Evolutionary conservation across 371 early-diverging fungal species (phyloP).

Genomic region (Smittium mucronatum): DNA sequence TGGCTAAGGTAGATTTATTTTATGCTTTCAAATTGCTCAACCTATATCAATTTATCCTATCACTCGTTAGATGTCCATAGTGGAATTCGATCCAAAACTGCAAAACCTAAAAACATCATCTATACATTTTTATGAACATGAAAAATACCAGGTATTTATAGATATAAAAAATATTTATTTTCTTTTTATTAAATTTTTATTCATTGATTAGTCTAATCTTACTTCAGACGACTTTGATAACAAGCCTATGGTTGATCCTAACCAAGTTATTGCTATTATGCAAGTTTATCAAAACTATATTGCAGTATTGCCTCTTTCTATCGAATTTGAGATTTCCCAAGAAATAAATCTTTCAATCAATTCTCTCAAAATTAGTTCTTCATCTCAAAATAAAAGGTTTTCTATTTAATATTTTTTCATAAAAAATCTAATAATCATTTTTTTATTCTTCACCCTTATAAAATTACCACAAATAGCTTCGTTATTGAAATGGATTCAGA

Average conservation of each 20-base stretch:
- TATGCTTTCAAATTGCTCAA: background rate
- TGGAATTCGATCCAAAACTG: slow-evolving; percentile 68
- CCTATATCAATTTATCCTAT: background rate
- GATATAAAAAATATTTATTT: background rate
- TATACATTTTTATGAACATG: slow-evolving; percentile 91
- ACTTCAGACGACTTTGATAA: slow-evolving; percentile 50
- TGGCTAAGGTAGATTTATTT: slow-evolving; percentile 51
- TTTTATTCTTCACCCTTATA: no score
- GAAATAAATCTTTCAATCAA: no score
- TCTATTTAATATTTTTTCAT: no score
- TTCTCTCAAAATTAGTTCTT: no score
- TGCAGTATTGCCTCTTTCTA: slow-evolving; percentile 77
- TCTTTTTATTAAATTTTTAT: background rate
- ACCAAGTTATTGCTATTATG: slow-evolving; percentile 72
- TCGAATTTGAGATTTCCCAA: slow-evolving; percentile 42
- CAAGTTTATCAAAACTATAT: slow-evolving; percentile 73
- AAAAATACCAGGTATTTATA: slow-evolving; percentile 34
- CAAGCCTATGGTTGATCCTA: slow-evolving; percentile 59
- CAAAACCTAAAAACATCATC: slow-evolving; percentile 79
- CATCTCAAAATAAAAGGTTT: no score
- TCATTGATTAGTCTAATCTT: slow-evolving; percentile 39
- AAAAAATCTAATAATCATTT: no score
- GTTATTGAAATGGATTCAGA: slow-evolving; percentile 59
- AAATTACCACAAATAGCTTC: slow-evolving; percentile 48
- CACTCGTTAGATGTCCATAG: slow-evolving; percentile 81